Base-by-base conservation (phyloP, 2,329 filamentous ascomycete species). In the Aspergillus flavus region DNA sequence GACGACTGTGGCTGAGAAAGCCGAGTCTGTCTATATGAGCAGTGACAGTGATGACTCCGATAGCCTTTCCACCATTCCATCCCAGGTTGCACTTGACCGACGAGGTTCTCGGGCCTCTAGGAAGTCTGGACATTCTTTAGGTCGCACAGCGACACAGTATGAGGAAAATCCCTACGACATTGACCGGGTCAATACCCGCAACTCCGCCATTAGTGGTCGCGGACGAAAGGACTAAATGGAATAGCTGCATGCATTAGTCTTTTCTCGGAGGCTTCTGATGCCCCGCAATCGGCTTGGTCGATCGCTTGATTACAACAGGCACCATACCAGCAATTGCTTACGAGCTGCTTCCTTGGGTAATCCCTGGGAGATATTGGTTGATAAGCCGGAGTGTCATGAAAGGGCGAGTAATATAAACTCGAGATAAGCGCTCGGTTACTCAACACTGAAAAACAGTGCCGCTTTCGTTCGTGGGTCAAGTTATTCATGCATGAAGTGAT, bases 91-190 rank as follows among this genome's bases (percentile, higher is more conserved):
- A 26, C 36, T 59, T 19, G 34, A 26, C 23, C 48, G 61, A 41
- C 36, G 39, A 26, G 56, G 19, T 11, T 62, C 61, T 23, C 39
- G 21, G 7, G 61, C 48, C 6, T 62, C 61, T 9, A 62, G 16
- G 39, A 52, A 41, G 21, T 62, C 61, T 1, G 61, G 56, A 21
- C 50, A 34, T 6, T 59, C 57, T n/a, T 21, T 59, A 6, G 56
- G 39, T 23, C 48, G 41, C 10, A 59, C 30, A 32, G 50, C 50
- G 32, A 55, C 56, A 6, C 61, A 62, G 30, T 64, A 64, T 14
- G 62, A 64, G 56, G 62, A 61, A 50, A 64, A 64, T 26, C 62
- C 59, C 6, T 64, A 64, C 52, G 62, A 64, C 39, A 64, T 64
- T 50, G 59, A 61, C 19, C 48, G 62, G 12, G 19, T 64, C 21